phyloP scores from a whole-genome alignment of 495 filamentous ascomycete species.

The Astrothelium macrocarpum region DNA sequence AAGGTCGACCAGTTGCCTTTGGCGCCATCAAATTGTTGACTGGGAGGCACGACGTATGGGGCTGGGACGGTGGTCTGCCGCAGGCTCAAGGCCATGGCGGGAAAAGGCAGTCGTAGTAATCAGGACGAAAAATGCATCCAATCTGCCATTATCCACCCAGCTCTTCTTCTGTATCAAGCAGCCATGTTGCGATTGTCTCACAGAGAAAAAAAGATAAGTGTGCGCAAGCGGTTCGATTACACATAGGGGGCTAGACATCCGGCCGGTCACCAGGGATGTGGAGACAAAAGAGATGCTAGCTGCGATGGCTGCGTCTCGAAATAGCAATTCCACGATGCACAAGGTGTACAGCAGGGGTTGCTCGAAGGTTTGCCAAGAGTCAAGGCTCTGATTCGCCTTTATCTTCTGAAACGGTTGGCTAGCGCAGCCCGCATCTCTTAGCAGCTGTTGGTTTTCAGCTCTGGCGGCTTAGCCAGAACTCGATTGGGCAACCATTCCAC shows the following conservation, averaged over 20 bases:
- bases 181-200: not conserved
- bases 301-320: no score
- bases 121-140: not conserved
- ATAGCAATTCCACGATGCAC: not conserved
- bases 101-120: not conserved
- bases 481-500: no score
- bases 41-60: conserved; percentile 19
- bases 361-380: not conserved
- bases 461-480: not conserved
- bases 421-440: not conserved
- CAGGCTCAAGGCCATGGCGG: not conserved
- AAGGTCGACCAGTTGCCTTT: conserved; percentile 48
- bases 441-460: not conserved
- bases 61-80: not conserved
- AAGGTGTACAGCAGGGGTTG: not conserved
- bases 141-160: not conserved
- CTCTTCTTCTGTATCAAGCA: not conserved
- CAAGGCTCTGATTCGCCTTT: not conserved
- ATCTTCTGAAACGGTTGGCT: not conserved
- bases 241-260: no score
- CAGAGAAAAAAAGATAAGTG: no score
- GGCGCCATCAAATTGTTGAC: conserved; percentile 39
- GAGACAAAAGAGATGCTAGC: no score
- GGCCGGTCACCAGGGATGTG: no score
- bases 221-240: no score